These are phyloP conservation scores for Phytophthora quininea DNA, from an alignment of 352 stramenopile genomes.

Conservation along the genomic window DNA sequence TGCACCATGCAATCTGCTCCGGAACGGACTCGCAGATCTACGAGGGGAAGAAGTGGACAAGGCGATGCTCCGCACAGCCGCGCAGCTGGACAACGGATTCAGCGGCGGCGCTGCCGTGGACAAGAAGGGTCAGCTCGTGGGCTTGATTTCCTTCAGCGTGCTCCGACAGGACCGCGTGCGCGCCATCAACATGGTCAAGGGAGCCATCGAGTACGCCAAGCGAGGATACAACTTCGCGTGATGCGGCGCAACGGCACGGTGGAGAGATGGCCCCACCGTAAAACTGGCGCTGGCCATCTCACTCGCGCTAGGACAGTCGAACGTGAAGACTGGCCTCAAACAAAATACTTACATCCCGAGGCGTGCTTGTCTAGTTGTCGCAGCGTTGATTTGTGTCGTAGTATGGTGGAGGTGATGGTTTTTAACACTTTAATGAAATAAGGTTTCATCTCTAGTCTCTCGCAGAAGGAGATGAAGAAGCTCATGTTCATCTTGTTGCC, in stretches of 20 bases:
- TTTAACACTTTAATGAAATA: neutral
- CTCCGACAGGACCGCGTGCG: slow-evolving; percentile 85
- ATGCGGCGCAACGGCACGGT: slow-evolving; percentile 12
- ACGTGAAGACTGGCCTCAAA: slow-evolving; percentile 11
- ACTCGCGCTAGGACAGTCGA: slow-evolving; percentile 13
- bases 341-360: neutral
- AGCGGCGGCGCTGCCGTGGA: slow-evolving; percentile 85
- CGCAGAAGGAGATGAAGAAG: no score
- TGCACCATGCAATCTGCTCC: slow-evolving; percentile 90
- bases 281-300: slow-evolving; percentile 9
- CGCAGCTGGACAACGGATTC: slow-evolving; percentile 87
- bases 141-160: slow-evolving; percentile 88
- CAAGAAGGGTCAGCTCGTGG: slow-evolving; percentile 86
- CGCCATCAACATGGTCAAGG: slow-evolving; percentile 91
- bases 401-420: slow-evolving; percentile 29
- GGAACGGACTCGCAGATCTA: slow-evolving; percentile 89
- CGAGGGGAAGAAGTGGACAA: slow-evolving; percentile 85
- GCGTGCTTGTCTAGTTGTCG: slow-evolving; percentile 24
- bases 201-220: slow-evolving; percentile 84
- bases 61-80: slow-evolving; percentile 85
- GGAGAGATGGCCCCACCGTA: neutral
- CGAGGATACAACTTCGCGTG: slow-evolving; percentile 74
- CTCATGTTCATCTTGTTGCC: no score
- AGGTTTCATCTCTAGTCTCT: no score
- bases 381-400: slow-evolving; percentile 38